Conservation (phyloP, 495 filamentous ascomycete genomes). For the Neurospora tetraspora region DNA sequence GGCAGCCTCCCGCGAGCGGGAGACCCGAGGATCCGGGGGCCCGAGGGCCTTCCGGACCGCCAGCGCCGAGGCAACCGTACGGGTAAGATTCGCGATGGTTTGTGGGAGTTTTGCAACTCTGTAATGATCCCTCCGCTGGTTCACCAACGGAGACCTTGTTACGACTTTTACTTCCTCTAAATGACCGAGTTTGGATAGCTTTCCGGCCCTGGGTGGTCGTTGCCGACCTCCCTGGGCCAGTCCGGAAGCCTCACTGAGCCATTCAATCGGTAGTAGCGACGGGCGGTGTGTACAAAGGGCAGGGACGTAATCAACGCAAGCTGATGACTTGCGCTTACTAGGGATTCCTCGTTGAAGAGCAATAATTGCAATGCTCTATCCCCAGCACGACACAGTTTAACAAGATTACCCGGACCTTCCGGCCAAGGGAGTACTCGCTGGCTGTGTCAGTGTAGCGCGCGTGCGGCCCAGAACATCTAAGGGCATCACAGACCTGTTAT, state of each 20-base stretch:
- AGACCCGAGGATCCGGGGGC: too few species aligned
- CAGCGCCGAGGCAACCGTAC: too few species aligned
- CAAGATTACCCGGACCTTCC: slow-evolving; percentile 66
- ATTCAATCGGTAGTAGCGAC: slow-evolving; percentile 26
- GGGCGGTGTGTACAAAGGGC: slow-evolving; percentile 65
- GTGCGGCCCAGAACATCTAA: slow-evolving; percentile 66
- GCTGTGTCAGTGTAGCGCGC: slow-evolving; percentile 63
- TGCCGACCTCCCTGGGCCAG: too few species aligned
- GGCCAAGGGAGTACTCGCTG: slow-evolving; percentile 62
- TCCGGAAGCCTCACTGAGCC: neutral
- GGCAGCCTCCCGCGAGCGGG: too few species aligned
- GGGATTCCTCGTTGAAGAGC: slow-evolving; percentile 71
- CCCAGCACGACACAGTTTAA: slow-evolving; percentile 69
- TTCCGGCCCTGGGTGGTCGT: neutral
- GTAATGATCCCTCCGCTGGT: too few species aligned
- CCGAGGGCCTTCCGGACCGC: too few species aligned
- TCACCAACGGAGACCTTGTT: neutral
- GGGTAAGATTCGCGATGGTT: too few species aligned
- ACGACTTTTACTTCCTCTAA: neutral
- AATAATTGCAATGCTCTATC: slow-evolving; percentile 76
- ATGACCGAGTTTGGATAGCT: neutral
- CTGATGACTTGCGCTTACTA: slow-evolving; percentile 67
- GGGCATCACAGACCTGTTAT: slow-evolving; percentile 64
- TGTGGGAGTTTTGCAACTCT: too few species aligned
- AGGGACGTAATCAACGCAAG: slow-evolving; percentile 67